Percentiles rank a stretch among this genome's conserved stretches.
Evolutionary conservation across 2,329 filamentous ascomycete species (phyloP).

Genomic region (Pyricularia pennisetigena): DNA sequence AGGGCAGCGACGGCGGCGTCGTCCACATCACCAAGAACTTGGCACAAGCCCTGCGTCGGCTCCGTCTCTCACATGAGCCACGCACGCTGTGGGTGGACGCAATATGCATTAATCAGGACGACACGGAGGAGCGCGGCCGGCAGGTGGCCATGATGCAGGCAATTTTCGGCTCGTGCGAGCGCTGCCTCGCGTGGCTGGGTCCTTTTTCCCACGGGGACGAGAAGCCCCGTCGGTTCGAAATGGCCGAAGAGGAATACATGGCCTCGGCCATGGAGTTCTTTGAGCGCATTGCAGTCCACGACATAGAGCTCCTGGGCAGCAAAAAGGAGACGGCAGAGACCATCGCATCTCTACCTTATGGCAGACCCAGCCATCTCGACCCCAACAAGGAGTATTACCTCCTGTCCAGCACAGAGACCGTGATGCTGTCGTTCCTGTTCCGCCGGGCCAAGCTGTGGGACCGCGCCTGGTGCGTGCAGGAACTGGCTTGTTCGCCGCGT

Average conservation of each 20-base stretch:
- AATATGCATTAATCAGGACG: background rate
- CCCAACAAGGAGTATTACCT: background rate
- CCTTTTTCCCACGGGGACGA: background rate
- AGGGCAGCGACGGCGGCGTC: background rate
- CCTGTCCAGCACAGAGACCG: background rate
- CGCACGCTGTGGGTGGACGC: background rate
- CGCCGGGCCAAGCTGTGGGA: background rate
- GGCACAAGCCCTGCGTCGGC: background rate
- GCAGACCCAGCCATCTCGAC: background rate
- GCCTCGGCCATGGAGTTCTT: background rate
- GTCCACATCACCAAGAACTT: background rate
- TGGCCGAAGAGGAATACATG: background rate
- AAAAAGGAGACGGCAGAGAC: background rate
- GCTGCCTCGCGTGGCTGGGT: background rate
- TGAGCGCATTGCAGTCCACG: background rate
- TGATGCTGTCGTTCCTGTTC: background rate
- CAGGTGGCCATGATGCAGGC: background rate
- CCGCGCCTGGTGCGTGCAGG: background rate
- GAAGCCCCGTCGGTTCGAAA: background rate
- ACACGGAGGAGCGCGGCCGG: background rate
- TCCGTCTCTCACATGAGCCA: background rate
- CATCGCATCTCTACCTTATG: background rate
- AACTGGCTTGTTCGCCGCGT: background rate
- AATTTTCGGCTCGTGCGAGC: background rate
- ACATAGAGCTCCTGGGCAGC: background rate